Evolutionary conservation across 2,329 filamentous ascomycete genomes (phyloP).

Genomic region (Fusarium irregulare): DNA sequence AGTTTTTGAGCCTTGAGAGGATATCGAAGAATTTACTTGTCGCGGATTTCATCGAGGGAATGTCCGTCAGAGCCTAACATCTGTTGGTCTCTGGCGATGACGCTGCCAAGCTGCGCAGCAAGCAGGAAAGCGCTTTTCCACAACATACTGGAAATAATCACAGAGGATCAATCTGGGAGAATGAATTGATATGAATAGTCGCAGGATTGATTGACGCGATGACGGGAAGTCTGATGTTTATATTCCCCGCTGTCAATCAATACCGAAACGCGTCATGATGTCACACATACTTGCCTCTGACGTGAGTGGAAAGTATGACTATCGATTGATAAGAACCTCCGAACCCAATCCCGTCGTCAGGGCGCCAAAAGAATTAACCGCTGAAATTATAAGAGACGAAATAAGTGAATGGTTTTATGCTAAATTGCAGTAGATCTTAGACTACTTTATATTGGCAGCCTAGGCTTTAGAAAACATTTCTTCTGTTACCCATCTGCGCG

Average conservation of each 20-base stretch:
- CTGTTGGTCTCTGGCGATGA: neutral
- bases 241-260: conserved; percentile 20
- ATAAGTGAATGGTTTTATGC: too few species aligned
- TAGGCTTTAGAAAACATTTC: too few species aligned
- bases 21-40: too few species aligned
- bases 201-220: neutral
- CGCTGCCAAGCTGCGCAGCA: neutral
- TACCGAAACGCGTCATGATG: conserved; percentile 17
- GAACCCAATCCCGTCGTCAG: too few species aligned
- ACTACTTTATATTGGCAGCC: too few species aligned
- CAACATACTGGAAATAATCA: neutral
- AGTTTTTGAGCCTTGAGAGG: too few species aligned
- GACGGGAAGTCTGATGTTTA: neutral
- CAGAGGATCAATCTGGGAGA: too few species aligned
- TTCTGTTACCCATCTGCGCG: too few species aligned
- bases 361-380: too few species aligned
- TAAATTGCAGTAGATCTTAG: too few species aligned
- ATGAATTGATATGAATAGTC: accelerated
- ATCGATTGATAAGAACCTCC: neutral
- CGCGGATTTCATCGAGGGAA: conserved; percentile 7
- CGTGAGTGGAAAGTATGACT: conserved; percentile 3
- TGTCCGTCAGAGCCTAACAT: neutral
- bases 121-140: neutral
- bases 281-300: conserved; percentile 19
- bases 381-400: too few species aligned